Base-by-base conservation (phyloP, 257 asterid genomes). In the Solanum ossicruentum region DNA sequence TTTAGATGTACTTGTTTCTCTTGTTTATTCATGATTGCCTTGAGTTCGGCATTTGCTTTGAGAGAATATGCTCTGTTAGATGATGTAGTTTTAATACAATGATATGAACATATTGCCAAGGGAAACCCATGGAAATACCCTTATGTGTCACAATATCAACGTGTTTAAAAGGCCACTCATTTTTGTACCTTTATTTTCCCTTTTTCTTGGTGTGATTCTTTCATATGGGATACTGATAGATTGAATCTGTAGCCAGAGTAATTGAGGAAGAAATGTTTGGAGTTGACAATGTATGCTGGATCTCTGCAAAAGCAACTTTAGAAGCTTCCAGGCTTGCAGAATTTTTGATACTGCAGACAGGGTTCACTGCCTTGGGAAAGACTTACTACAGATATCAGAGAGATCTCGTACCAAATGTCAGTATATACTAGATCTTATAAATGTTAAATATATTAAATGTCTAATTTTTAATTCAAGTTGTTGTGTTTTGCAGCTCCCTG, bases 261-360 rank as follows among this genome's bases (percentile, higher is more conserved):
- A 94, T 96, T 88, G 99, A 96, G 90, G 99, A 93, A 86, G 98
- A 95, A 91, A 85, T 95, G 89, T 96, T 95, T 91, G 99, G 99
- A 88, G 91, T 92, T 84, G 98, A 93, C 86, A 94, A 92, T 89
- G 85, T 96, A 32, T 93, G 95, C 90, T 96, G 99, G 99, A 93
- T 96, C 84, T 96, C 99, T 73, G 93, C 98, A 70, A 96, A 94
- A 88, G 90, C 99, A 82, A 94, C 95, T 69, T 83, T 93, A 86
- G 96, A 93, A 90, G 97, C 99, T 87, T 93, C 98, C 55, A 90
- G 93, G 88, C 97, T 92, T 77, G 92, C 91, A n/a, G 98, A 95
- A 82, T 90, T 92, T 89, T 90, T 96, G 84, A 96, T 96, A 87
- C 87, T 95, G 88, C 98, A 91, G 91, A 93, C 98, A 16, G 99